These are phyloP conservation scores for Allantophomopsis cytisporea DNA, from an alignment of 2,329 filamentous ascomycete species.

Conservation along the genomic window DNA sequence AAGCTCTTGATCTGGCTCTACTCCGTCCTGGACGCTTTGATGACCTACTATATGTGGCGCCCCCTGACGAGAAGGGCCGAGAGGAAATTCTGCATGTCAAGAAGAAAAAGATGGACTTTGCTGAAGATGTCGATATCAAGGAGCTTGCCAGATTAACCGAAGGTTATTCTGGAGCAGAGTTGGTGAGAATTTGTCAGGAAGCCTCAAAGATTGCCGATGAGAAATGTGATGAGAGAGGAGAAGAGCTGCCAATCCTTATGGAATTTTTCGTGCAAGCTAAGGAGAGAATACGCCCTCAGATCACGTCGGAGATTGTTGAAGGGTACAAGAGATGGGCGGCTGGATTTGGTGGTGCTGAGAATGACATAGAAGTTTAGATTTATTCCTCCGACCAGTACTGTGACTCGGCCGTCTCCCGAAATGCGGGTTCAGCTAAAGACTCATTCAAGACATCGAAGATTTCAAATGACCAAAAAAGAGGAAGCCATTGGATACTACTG, in stretches of 20 bases:
- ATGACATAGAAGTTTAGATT: neutral
- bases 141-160: constrained; percentile 51
- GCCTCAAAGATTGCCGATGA: constrained; percentile 36
- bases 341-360: constrained; percentile 4
- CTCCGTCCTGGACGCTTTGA: constrained; percentile 80
- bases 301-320: constrained; percentile 42
- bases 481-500: too few relatives aligned
- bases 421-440: too few relatives aligned
- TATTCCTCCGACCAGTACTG: too few relatives aligned
- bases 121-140: constrained; percentile 49
- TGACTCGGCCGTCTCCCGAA: too few relatives aligned
- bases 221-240: constrained; percentile 26
- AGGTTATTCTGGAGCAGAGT: constrained; percentile 77
- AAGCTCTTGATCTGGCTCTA: constrained; percentile 73
- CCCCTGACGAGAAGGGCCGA: constrained; percentile 60
- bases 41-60: constrained; percentile 71
- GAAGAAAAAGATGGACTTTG: constrained; percentile 44
- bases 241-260: constrained; percentile 26
- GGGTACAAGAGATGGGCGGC: constrained; percentile 43
- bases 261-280: constrained; percentile 31
- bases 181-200: constrained; percentile 44
- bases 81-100: constrained; percentile 64
- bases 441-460: too few relatives aligned
- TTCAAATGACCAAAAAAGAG: too few relatives aligned
- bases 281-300: constrained; percentile 35